A percentile compares a stretch with the other conserved stretches of the same genome.
phyloP scores from a whole-genome alignment of 2,329 filamentous ascomycete genomes.

The Aspergillus floridensis region DNA sequence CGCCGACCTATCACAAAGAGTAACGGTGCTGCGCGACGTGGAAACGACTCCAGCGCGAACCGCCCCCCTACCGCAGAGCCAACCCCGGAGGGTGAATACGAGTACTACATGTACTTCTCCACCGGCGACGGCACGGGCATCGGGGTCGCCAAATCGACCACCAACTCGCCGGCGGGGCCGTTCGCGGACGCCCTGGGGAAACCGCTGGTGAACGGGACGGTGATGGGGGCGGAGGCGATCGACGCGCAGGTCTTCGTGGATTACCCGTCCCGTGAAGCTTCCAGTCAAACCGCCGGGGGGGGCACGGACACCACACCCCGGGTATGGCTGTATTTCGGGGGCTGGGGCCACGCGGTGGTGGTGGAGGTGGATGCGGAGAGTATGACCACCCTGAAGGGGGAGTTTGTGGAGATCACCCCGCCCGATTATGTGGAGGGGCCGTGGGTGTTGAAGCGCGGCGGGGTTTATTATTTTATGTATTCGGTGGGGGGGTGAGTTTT shows the following conservation, averaged over 20 bases:
- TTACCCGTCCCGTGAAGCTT: background rate
- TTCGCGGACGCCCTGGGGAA: slow-evolving; percentile 44
- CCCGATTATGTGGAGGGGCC: slow-evolving; percentile 46
- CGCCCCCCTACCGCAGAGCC: background rate
- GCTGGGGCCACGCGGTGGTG: slow-evolving; percentile 44
- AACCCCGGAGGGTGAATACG: slow-evolving; percentile 13
- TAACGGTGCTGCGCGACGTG: too few species aligned
- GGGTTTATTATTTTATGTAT: slow-evolving; percentile 48
- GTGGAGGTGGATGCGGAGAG: slow-evolving; percentile 43
- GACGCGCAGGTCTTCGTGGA: slow-evolving; percentile 48
- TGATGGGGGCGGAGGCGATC: slow-evolving; percentile 51
- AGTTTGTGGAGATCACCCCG: slow-evolving; percentile 49
- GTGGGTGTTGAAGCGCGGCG: slow-evolving; percentile 45
- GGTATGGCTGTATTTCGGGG: slow-evolving; percentile 48
- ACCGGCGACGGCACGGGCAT: slow-evolving; percentile 51
- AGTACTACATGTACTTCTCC: slow-evolving; percentile 53
- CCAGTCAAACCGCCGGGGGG: too few species aligned
- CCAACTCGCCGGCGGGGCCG: slow-evolving; percentile 36
- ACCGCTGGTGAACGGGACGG: slow-evolving; percentile 45
- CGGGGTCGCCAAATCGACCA: slow-evolving; percentile 41
- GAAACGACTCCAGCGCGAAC: too few species aligned
- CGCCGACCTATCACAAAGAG: background rate
- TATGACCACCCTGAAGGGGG: slow-evolving; percentile 47
- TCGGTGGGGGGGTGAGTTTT: slow-evolving; percentile 39
- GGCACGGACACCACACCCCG: slow-evolving; percentile 13